phyloP scores from a whole-genome alignment of 257 asterid genomes.

The Fraxinus quadrangulata region DNA sequence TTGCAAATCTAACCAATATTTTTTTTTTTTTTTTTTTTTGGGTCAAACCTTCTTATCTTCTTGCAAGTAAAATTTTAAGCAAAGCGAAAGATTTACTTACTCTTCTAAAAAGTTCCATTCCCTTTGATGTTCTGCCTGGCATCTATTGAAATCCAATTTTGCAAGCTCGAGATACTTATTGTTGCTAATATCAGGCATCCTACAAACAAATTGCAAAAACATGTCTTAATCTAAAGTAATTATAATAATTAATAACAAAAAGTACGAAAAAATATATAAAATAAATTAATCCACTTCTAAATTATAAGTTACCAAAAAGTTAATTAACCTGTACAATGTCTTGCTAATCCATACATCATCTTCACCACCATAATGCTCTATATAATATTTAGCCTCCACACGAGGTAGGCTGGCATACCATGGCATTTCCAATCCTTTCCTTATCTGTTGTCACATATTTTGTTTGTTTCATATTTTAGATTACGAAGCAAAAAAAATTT shows the following conservation, averaged over 20 bases:
- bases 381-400: conserved; percentile 34
- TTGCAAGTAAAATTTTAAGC: too few species aligned
- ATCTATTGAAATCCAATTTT: conserved; percentile 42
- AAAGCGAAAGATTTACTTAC: conserved; percentile 5
- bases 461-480: too few species aligned
- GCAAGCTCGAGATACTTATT: conserved; percentile 44
- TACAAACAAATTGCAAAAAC: neutral
- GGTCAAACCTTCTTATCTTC: too few species aligned
- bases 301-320: too few species aligned
- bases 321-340: conserved; percentile 37
- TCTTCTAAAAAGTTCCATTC: conserved; percentile 45
- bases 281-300: too few species aligned
- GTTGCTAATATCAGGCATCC: conserved; percentile 53
- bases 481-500: too few species aligned
- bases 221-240: neutral
- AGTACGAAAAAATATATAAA: too few species aligned
- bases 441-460: too few species aligned
- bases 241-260: too few species aligned
- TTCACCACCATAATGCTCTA: conserved; percentile 35
- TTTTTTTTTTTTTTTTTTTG: too few species aligned
- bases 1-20: too few species aligned
- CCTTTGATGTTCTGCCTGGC: conserved; percentile 53
- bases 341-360: conserved; percentile 45
- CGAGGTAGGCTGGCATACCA: conserved; percentile 34
- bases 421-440: too few species aligned